These are phyloP conservation scores for Hypoxylon lienhwacheense DNA, from an alignment of 495 filamentous ascomycete species.

Conservation along the genomic window DNA sequence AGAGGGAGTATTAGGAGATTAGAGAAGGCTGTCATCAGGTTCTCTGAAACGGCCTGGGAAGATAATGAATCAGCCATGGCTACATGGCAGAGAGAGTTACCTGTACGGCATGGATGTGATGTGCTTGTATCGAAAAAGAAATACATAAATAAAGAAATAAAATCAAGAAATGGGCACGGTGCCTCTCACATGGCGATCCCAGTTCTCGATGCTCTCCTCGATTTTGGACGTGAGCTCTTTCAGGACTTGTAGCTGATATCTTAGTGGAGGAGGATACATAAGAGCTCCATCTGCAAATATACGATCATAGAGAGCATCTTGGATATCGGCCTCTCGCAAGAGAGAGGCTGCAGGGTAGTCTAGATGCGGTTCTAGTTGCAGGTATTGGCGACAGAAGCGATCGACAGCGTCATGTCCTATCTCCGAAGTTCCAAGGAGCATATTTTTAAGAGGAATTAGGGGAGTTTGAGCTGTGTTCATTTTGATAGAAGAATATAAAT, in stretches of 20 bases:
- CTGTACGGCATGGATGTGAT: no score
- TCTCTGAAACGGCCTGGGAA: constrained; percentile 71
- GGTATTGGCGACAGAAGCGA: constrained; percentile 48
- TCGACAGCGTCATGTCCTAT: constrained; percentile 5
- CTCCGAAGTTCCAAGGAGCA: neutral
- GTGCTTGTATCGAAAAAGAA: no score
- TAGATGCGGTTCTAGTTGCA: constrained; percentile 43
- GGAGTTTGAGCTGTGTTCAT: neutral
- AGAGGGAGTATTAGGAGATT: constrained; percentile 60
- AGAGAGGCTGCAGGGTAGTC: constrained; percentile 40
- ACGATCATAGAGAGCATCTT: constrained; percentile 61
- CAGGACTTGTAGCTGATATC: constrained; percentile 71
- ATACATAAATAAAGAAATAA: neutral
- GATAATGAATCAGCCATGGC: constrained; percentile 25
- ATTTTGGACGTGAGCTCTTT: constrained; percentile 68
- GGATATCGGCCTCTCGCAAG: constrained; percentile 50
- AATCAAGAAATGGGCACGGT: neutral
- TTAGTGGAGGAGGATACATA: constrained; percentile 57
- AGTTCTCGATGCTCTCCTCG: constrained; percentile 69
- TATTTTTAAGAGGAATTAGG: constrained; percentile 1
- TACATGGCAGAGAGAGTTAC: constrained; percentile 23
- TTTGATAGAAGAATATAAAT: neutral
- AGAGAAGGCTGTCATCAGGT: constrained; percentile 65
- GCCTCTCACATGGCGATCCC: constrained; percentile 77
- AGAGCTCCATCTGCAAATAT: constrained; percentile 63